Evolutionary conservation across 352 stramenopile genomes (phyloP).

Genomic region (Pythium rishiriense): DNA sequence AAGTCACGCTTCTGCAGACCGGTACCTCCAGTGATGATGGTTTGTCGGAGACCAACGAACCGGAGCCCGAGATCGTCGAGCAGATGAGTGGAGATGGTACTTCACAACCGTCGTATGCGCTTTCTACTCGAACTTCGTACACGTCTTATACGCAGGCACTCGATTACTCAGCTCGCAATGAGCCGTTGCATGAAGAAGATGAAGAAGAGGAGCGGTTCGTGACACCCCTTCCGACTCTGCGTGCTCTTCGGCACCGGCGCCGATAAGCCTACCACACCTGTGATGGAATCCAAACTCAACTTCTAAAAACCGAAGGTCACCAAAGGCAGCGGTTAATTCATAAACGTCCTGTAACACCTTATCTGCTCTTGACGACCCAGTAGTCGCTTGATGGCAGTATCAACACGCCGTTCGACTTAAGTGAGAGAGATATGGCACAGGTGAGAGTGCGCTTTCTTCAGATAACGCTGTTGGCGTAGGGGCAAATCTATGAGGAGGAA

Average conservation of each 20-base stretch:
- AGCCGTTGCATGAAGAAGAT: neutral
- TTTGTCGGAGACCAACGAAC: constrained; percentile 17
- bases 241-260: constrained; percentile 1
- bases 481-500: neutral
- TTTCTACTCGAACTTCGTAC: neutral
- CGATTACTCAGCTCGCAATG: neutral
- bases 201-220: neutral
- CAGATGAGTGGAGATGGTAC: constrained; percentile 3
- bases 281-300: neutral
- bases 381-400: no score
- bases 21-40: constrained; percentile 16
- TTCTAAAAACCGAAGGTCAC: neutral
- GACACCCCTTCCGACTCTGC: neutral
- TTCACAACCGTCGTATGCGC: neutral
- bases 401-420: no score
- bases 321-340: neutral
- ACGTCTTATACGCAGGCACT: neutral
- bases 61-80: constrained; percentile 27
- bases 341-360: neutral
- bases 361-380: no score
- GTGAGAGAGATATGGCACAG: no score
- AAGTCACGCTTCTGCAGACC: constrained; percentile 19
- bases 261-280: neutral
- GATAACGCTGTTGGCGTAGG: no score
- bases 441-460: no score